Conservation (phyloP, 192 early-diverging fungal genomes). For the Backusella macrospora region DNA sequence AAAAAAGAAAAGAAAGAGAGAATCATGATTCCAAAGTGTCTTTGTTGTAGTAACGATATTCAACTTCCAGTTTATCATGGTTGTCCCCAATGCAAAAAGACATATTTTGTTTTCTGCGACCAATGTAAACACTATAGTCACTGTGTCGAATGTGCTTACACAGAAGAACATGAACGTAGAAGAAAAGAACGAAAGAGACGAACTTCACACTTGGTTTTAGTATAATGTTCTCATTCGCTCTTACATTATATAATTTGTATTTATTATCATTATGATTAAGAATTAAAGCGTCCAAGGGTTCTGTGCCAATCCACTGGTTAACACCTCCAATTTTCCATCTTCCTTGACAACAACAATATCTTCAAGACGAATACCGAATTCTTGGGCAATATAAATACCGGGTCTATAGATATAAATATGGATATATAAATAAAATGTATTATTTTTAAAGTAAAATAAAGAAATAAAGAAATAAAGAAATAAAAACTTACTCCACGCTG, state of each 20-base stretch:
- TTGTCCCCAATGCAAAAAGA: background rate
- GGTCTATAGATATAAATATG: constrained; percentile 30
- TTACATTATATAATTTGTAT: background rate
- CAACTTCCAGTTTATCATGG: background rate
- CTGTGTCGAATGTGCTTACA: constrained; percentile 24
- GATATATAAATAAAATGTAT: background rate
- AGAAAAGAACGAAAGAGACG: constrained; percentile 22
- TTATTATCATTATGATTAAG: background rate
- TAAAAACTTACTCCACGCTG: constrained; percentile 41
- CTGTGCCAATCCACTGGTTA: constrained; percentile 38
- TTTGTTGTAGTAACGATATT: constrained; percentile 2
- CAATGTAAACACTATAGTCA: constrained; percentile 22
- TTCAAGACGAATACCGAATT: constrained; percentile 44
- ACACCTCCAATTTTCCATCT: constrained; percentile 34
- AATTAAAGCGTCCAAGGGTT: constrained; percentile 39
- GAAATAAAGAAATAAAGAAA: background rate
- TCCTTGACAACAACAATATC: constrained; percentile 39
- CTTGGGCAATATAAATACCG: constrained; percentile 51
- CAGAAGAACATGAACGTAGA: constrained; percentile 25
- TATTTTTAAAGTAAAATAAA: background rate
- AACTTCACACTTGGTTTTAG: constrained; percentile 3
- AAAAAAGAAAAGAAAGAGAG: background rate
- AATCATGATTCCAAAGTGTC: background rate
- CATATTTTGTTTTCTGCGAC: constrained; percentile 9
- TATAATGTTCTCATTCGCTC: background rate